Base-by-base conservation (phyloP, 2,329 filamentous ascomycete species). In the Fusarium scirpi region DNA sequence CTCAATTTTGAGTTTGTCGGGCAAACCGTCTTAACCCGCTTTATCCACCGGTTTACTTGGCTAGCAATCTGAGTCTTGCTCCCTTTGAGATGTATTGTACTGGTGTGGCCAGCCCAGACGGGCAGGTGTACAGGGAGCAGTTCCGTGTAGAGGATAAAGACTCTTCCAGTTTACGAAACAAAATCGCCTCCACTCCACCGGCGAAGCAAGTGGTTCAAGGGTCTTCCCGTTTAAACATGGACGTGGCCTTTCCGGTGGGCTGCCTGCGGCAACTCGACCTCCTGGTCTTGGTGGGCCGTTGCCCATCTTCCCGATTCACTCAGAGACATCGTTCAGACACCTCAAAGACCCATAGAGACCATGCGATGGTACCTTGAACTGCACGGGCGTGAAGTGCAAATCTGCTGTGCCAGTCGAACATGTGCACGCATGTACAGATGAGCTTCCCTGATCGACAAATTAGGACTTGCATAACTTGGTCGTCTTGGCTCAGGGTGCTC, bases 401-500 rank as follows among this genome's bases (percentile, higher is more conserved):
- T 67, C 30, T 47, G 15, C 20, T 67, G 40, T 40, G 38, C 29
- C 16, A 38, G 24, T 48, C 20, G 24, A 15, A 43, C 32, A 45
- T 38, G 49, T 12, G 45, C 40, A 29, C 32, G 24, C 25, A 25
- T 30, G 52, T 46, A 29, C 16, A 34, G 29, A 20, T 22, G 24
- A 38, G 40, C 41, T 24, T 58, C 22, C 34, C 41, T 40, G 43
- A 43, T 58, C 27, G 34, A 25, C 22, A 49, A 32, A n/a, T 38
- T 29, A 46, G 13, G 16, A 29, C 40, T 40, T 59, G 53, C 52
- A 52, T 47, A n/a, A 25, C 29, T 25, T 25, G 30, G 48, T 22
- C 22, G 45, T 49, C 10, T 56, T 53, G 29, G 34, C 41, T 52
- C 38, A 56, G 47, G 40, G 27, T 32, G 30, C 64, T 69, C 68